Base-by-base conservation (phyloP, 768 basidiomycete species). In the Hericium alpestre region DNA sequence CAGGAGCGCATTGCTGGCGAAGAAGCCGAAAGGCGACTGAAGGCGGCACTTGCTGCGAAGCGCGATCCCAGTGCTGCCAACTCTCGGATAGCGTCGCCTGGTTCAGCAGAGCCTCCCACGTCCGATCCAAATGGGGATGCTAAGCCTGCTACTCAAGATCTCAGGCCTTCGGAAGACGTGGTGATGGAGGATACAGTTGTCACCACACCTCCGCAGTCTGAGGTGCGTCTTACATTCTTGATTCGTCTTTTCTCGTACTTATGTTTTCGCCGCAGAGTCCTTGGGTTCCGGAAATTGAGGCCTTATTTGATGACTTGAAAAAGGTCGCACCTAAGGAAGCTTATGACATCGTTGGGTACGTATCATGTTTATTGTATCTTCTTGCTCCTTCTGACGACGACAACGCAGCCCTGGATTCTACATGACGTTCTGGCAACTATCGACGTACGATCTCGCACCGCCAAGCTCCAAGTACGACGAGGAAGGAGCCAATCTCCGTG, bases 341-440 rank as follows among this genome's bases (percentile, higher is more conserved):
- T 9, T 77, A 73, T 55, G 80, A 86, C 38, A 70, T 84, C 41
- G 82, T 94, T 62, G 87, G 88, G 86, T 93, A 69, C 55, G 86
- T 69, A 20, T 51, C 56, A 32, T 51, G 54, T 40, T 41, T 32
- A 10, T 10, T 1, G 1, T 32, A 10, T 32, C 8, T 10, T 32
- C 32, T 32, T 9, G 32, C 1, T 32, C 9, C 9, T 32, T 32
- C 32, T 32, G 8, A 32, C 32, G 12, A 6, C 32, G 12, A 55
- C 47, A 53, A 8, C 8, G 25, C 62, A 96, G 95, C 3, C 86
- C 93, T 27, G 88, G 84, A 2, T 98, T 99, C 72, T 97, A 93
- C 65, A 71, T 90, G 49, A 93, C 94, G 2, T 99, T 97, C 73
- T 99, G 96, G 96, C 94, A 97, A 68, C 71, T 98, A 53, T 87